A percentile compares a stretch with the other conserved stretches of the same genome.
phyloP scores from a whole-genome alignment of 208 protist genomes.

The Zelonia costaricensis region DNA sequence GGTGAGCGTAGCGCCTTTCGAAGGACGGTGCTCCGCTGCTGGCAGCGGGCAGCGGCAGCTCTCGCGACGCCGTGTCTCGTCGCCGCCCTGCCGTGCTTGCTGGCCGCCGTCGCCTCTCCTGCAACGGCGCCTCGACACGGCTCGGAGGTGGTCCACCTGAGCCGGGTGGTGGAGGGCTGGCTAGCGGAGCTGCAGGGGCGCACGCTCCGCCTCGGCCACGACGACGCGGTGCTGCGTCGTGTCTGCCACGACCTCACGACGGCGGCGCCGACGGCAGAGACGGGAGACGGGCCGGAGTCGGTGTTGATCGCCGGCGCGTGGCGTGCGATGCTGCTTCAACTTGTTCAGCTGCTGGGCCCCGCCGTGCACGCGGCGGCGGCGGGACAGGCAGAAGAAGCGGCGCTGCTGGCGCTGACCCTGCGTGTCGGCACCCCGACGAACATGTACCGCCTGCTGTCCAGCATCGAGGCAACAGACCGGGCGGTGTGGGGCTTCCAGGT shows the following conservation, averaged over 20 bases:
- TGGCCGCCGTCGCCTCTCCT: background rate
- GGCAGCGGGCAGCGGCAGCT: slow-evolving; percentile 3
- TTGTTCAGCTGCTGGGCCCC: background rate
- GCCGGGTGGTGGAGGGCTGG: background rate
- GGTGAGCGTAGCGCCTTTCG: background rate
- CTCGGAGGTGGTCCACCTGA: background rate
- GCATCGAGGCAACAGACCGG: background rate
- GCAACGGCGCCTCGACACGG: background rate
- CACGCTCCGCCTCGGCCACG: background rate
- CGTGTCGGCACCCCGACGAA: background rate
- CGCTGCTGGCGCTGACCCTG: background rate
- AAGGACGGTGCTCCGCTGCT: background rate
- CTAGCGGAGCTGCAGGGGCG: slow-evolving; percentile 9
- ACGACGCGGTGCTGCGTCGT: slow-evolving; percentile 2
- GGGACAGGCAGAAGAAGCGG: background rate
- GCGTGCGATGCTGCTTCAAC: background rate
- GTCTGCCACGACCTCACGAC: slow-evolving; percentile 4
- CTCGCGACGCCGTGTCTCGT: slow-evolving; percentile 4
- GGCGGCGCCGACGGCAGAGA: background rate
- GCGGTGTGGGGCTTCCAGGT: slow-evolving; percentile 9
- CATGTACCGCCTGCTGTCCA: slow-evolving; percentile 3
- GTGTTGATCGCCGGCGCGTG: background rate
- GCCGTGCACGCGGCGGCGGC: background rate
- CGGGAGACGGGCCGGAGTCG: slow-evolving; percentile 2
- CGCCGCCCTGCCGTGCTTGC: background rate